Base-by-base conservation (phyloP, 441 rosid species). In the Euphorbia celastroides region DNA sequence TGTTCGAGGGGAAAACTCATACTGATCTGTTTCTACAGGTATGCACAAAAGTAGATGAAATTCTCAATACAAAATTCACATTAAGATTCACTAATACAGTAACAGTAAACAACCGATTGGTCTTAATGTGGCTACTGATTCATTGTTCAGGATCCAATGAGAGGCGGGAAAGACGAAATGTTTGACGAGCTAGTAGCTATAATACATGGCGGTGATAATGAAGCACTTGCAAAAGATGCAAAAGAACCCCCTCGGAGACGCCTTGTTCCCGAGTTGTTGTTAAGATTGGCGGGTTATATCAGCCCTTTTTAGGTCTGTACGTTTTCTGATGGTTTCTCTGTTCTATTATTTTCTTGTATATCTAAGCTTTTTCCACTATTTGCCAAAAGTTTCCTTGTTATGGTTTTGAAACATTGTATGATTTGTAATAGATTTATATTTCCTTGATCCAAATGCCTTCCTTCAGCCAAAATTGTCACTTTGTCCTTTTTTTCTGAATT, bases 1-100 rank as follows among this genome's bases (percentile, higher is more conserved):
- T 92, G 59, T 92, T 78, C 48, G 88, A 88, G 65, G 97, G 97
- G 46, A 95, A 88, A 77, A 90, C 93, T 51, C 98, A 90, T 81
- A 88, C 99, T 14, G 99, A 95, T 76, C 72, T 92, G 82, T 95
- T 95, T 85, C 88, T 92, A 65, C 99, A 95, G 85, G 99, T 90
- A 67, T 46, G 73, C 36, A 25, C 31, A 50, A 69, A 36, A 16
- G 25, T 41, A 36, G 17, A 16, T 42, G 52, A 25, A 16, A 14
- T 28, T 59, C 27, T 68, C 32, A 55, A 32, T 28, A 19, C 55
- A 54, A 42, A 23, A 28, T n/a, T n/a, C n/a, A n/a, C n/a, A n/a
- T n/a, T n/a, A n/a, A n/a, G n/a, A n/a, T n/a, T n/a, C n/a, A n/a
- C n/a, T n/a, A n/a, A n/a, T n/a, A n/a, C n/a, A n/a, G n/a, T n/a